These are phyloP conservation scores for Lactarius sanguifluus DNA, from an alignment of 768 basidiomycete genomes.

Conservation along the genomic window DNA sequence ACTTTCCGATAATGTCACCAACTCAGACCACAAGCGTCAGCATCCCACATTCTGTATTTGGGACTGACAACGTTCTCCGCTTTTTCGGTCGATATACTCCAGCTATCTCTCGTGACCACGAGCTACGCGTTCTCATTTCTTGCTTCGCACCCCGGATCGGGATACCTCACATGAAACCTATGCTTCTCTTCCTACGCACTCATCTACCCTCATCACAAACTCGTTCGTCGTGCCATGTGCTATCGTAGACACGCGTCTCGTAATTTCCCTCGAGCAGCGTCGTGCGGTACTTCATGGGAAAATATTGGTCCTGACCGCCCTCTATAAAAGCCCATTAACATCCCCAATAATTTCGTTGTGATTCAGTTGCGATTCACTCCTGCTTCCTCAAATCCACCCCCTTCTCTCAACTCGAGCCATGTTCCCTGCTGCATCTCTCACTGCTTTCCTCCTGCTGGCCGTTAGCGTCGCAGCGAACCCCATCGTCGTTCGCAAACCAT, in stretches of 20 bases:
- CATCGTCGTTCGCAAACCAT: slow-evolving; percentile 19
- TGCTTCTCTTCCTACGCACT: neutral
- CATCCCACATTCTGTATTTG: neutral
- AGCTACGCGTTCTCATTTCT: neutral
- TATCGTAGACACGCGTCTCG: neutral
- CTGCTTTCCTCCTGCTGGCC: no score
- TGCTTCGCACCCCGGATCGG: neutral
- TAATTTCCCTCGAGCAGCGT: neutral
- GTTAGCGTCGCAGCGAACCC: no score
- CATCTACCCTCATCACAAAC: neutral
- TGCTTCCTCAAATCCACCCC: slow-evolving; percentile 9
- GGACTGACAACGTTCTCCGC: neutral
- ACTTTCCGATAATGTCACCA: neutral
- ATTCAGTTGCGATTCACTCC: slow-evolving; percentile 3
- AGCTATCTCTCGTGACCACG: neutral
- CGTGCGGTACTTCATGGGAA: neutral
- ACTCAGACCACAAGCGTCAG: neutral
- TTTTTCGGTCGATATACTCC: neutral
- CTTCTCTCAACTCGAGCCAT: neutral
- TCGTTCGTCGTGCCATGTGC: neutral
- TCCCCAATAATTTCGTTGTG: slow-evolving; percentile 11
- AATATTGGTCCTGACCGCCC: neutral
- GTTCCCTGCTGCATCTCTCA: neutral
- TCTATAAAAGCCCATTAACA: neutral
- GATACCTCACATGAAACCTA: neutral